Evolutionary conservation across 108 stramenopile genomes (phyloP).

Genomic region (Nitzschia palea): DNA sequence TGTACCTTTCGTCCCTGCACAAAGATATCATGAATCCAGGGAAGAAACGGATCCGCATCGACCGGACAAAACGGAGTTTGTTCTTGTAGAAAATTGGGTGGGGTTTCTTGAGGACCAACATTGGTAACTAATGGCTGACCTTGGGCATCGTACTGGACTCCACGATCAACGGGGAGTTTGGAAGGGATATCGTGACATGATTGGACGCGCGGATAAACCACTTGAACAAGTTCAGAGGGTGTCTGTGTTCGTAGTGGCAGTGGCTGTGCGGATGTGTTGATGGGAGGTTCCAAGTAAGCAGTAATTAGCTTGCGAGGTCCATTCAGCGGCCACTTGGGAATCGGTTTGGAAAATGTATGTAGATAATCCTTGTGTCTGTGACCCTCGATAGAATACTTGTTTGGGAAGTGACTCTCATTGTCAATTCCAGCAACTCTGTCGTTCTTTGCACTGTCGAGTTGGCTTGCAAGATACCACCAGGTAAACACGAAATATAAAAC

Average conservation of each 20-base stretch:
- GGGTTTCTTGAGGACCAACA: constrained; percentile 44
- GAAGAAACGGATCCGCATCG: constrained; percentile 69
- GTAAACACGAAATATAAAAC: too few species aligned
- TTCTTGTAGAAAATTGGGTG: constrained; percentile 38
- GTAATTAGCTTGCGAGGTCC: background rate
- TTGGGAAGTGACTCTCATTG: too few species aligned
- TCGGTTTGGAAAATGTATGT: too few species aligned
- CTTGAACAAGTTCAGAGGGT: constrained; percentile 41
- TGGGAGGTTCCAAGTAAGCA: constrained; percentile 4
- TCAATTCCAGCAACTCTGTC: too few species aligned
- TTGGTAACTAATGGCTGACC: constrained; percentile 47
- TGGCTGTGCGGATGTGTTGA: constrained; percentile 15
- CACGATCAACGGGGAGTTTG: constrained; percentile 62
- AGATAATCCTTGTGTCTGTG: too few species aligned
- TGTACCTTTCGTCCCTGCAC: constrained; percentile 45
- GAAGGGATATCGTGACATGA: constrained; percentile 69
- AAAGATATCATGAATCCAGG: constrained; percentile 78
- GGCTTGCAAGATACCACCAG: too few species aligned
- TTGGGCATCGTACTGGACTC: constrained; percentile 26
- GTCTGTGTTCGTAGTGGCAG: constrained; percentile 58
- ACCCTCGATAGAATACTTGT: too few species aligned
- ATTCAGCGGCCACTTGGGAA: too few species aligned
- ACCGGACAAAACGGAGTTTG: constrained; percentile 67
- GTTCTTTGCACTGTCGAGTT: too few species aligned
- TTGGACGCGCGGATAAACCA: constrained; percentile 31